A percentile compares a stretch with the other conserved stretches of the same genome.
These are phyloP conservation scores for Erodium trifolium DNA, from an alignment of 441 rosid species.

Conservation along the genomic window DNA sequence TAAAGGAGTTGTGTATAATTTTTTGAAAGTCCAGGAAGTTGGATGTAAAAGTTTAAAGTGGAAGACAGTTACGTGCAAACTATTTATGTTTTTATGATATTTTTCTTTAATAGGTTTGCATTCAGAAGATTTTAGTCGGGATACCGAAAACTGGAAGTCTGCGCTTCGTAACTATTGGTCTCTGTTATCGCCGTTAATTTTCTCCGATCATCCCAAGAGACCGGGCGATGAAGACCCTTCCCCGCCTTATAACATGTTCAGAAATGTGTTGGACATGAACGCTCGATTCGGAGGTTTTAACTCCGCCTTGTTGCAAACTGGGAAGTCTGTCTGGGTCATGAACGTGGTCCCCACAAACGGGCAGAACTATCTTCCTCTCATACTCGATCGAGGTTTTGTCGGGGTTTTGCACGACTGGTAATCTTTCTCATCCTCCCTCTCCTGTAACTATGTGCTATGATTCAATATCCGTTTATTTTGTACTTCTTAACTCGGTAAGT, in stretches of 20 bases:
- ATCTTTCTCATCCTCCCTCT: neutral
- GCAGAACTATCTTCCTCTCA: constrained; percentile 70
- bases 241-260: constrained; percentile 91
- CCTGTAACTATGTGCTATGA: no score
- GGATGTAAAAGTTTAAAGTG: no score
- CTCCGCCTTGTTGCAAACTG: constrained; percentile 64
- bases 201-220: constrained; percentile 98
- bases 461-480: no score
- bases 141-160: constrained; percentile 48
- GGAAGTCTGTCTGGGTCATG: constrained; percentile 95
- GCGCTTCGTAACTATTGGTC: constrained; percentile 81
- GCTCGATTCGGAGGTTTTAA: constrained; percentile 85
- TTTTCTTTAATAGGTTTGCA: constrained; percentile 43
- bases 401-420: constrained; percentile 93
- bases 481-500: no score
- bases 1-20: no score
- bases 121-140: constrained; percentile 56
- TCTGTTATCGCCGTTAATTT: constrained; percentile 84
- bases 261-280: constrained; percentile 96
- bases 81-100: neutral
- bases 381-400: constrained; percentile 86
- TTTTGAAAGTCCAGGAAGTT: no score
- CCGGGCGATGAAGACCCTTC: constrained; percentile 97
- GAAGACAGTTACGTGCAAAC: no score
- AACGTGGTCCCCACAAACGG: constrained; percentile 83